Base-by-base conservation (phyloP, 495 filamentous ascomycete species). In the Tetracladium setigerum region DNA sequence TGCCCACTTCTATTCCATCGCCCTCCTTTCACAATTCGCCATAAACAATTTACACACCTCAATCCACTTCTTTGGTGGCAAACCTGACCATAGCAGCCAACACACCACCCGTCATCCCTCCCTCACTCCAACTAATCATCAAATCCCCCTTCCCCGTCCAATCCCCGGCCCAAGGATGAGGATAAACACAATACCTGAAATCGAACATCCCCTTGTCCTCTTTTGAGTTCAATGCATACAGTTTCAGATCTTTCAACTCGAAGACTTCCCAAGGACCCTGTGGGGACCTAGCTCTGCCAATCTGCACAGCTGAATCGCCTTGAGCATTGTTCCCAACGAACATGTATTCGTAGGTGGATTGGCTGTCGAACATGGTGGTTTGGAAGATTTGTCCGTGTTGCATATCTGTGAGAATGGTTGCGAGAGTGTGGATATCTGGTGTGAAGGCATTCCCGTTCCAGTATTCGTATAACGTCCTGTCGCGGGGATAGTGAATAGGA, bases 61-160 rank as follows among this genome's bases (percentile, higher is more conserved):
- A 27, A 27, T 3, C 3, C 22, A 27, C 22, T 27, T 27, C 22
- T 7, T 27, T 27, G 3, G 22, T 27, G 22, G 22, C 22, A 3
- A 43, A 43, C 3, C 41, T 22, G 31, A 31, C 15, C 30, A 32
- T 48, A 1, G 46, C 46, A 30, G 56, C 60, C 2, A 55, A 49
- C 8, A 63, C 50, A 3, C 59, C 56, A 14, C 58, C 58, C 1
- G 50, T 59, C 32, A 59, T 54, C 34, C 41, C 52, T 30, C 51
- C 37, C 40, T 65, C 61, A 30, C 56, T 56, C 62, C 62, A 65
- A n/a, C 58, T 56, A 4, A 65, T 54, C 41, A 65, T 44, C n/a
- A 63, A 14, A 30, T 61, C 53, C 32, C 51, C 51, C 3, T 58
- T 44, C 12, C 37, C 42, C 8, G 44, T 33, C 22, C 22, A 27